phyloP scores from a whole-genome alignment of 2,329 filamentous ascomycete species.

The Sclerotiophoma versabilis region DNA sequence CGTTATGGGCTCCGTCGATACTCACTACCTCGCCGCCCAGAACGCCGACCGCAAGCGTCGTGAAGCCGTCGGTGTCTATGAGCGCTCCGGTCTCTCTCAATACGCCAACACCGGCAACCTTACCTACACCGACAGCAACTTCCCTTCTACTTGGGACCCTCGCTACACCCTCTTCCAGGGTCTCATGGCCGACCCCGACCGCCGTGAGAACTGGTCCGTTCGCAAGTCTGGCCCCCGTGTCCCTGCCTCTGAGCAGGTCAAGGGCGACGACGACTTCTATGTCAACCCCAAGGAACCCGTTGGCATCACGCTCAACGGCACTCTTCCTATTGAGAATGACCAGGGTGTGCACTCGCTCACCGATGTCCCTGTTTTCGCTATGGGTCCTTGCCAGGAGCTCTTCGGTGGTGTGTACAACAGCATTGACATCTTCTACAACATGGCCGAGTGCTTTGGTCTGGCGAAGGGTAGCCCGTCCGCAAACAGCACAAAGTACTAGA shows the following conservation, averaged over 20 bases:
- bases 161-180: conserved; percentile 81
- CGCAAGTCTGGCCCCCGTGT: conserved; percentile 69
- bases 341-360: conserved; percentile 60
- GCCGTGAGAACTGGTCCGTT: conserved; percentile 77
- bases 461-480: conserved; percentile 27
- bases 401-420: conserved; percentile 76
- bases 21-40: conserved; percentile 74
- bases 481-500: conserved; percentile 9
- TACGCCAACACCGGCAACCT: conserved; percentile 70
- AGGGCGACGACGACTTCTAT: conserved; percentile 64
- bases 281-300: conserved; percentile 72
- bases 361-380: conserved; percentile 68
- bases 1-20: conserved; percentile 83
- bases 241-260: conserved; percentile 64
- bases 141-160: conserved; percentile 85
- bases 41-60: conserved; percentile 75
- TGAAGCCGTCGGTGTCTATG: conserved; percentile 75
- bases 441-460: conserved; percentile 70
- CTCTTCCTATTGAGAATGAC: conserved; percentile 66
- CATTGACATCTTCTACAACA: conserved; percentile 77
- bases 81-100: conserved; percentile 75
- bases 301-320: conserved; percentile 79
- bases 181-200: conserved; percentile 74
- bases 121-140: conserved; percentile 75
- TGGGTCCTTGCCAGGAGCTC: conserved; percentile 78